Percentiles rank a stretch among this genome's conserved stretches.
phyloP scores from a whole-genome alignment of 2,329 filamentous ascomycete genomes.

The Conoideocrella luteorostrata region DNA sequence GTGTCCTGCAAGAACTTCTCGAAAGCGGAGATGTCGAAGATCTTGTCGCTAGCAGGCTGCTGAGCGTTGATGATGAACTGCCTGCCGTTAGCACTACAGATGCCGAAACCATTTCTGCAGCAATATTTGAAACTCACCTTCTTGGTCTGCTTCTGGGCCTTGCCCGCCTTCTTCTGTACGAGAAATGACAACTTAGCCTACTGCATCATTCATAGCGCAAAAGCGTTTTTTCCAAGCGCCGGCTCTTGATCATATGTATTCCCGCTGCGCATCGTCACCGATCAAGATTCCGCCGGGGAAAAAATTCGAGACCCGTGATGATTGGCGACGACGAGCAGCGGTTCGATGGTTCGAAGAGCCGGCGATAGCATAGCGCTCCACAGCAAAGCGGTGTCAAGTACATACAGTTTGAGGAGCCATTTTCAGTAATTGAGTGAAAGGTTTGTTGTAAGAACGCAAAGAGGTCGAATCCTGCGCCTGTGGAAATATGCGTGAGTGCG shows the following conservation, averaged over 20 bases:
- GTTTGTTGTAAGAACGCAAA: conserved; percentile 44
- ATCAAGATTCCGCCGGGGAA: background rate
- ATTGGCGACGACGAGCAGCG: background rate
- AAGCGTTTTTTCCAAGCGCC: background rate
- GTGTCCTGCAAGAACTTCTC: conserved; percentile 99
- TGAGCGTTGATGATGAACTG: conserved; percentile 99
- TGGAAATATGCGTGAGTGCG: conserved; percentile 9
- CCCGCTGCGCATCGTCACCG: background rate
- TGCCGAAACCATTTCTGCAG: too few relatives aligned
- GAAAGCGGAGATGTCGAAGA: conserved; percentile 98
- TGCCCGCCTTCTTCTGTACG: conserved; percentile 57
- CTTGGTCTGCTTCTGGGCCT: conserved; percentile 76
- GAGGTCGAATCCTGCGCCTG: conserved; percentile 78
- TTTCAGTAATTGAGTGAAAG: conserved; percentile 35
- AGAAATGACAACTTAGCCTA: conserved; percentile 78
- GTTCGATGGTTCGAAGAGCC: background rate
- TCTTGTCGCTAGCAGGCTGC: conserved; percentile 98
- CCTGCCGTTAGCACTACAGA: conserved; percentile 1
- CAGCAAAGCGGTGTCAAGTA: conserved; percentile 89
- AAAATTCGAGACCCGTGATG: background rate
- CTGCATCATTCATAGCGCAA: conserved; percentile 53
- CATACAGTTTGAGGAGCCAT: conserved; percentile 90
- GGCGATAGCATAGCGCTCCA: conserved; percentile 39
- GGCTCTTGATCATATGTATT: background rate
- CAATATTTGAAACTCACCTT: conserved; percentile 62